Percentiles rank a stretch among this genome's conserved stretches.
Evolutionary conservation across 805 yeast genomes (phyloP).

Genomic region (Pichia nakasei): DNA sequence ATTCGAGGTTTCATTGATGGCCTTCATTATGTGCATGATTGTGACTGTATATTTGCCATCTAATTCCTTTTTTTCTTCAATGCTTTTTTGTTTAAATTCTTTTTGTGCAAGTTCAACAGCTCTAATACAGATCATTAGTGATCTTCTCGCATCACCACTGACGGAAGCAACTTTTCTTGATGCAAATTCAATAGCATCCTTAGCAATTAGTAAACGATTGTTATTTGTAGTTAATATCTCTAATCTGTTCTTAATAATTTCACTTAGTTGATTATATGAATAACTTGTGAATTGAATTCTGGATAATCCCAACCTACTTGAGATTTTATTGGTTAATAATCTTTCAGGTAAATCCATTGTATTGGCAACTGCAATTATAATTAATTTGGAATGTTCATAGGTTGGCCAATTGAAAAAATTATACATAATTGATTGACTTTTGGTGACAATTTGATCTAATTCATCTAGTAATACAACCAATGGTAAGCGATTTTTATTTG

Average conservation of each 20-base stretch:
- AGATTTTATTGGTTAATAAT: constrained; percentile 74
- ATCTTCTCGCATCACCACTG: constrained; percentile 95
- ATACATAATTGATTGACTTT: constrained; percentile 79
- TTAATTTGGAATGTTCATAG: constrained; percentile 62
- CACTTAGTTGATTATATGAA: constrained; percentile 65
- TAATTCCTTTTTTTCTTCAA: constrained; percentile 19
- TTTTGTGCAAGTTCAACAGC: constrained; percentile 83
- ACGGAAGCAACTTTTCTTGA: constrained; percentile 92
- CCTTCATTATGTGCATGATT: constrained; percentile 67
- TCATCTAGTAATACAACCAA: constrained; percentile 83
- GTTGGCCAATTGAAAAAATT: constrained; percentile 98
- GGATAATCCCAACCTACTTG: constrained; percentile 82
- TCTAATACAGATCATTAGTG: constrained; percentile 75
- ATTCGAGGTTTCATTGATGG: constrained; percentile 68
- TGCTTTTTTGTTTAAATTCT: constrained; percentile 35
- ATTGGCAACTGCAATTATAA: constrained; percentile 91
- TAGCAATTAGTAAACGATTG: constrained; percentile 39
- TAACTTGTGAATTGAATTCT: constrained; percentile 88
- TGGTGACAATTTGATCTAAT: constrained; percentile 82
- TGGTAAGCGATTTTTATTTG: constrained; percentile 32
- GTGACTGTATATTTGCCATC: constrained; percentile 46
- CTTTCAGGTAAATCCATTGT: constrained; percentile 97
- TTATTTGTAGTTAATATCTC: constrained; percentile 35
- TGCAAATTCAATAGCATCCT: constrained; percentile 85
- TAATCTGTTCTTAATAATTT: constrained; percentile 65